Percentiles rank a stretch among this genome's conserved stretches.
These are phyloP conservation scores for Yamagishiella unicocca DNA, from an alignment of 139 green algal genomes.

Conservation along the genomic window DNA sequence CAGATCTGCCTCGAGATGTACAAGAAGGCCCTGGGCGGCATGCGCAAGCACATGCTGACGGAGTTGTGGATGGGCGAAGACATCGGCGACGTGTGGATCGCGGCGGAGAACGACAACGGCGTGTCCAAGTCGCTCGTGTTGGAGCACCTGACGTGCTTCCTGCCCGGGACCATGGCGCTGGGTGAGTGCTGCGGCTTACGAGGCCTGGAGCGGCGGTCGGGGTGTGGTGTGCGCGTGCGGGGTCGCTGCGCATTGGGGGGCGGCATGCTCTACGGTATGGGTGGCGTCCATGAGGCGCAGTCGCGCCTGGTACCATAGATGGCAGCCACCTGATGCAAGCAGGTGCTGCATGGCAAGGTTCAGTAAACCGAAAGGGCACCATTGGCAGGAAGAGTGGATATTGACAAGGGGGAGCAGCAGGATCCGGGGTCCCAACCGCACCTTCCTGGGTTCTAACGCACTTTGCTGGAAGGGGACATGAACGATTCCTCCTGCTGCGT, in stretches of 20 bases:
- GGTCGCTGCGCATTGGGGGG: background rate
- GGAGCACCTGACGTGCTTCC: slow-evolving; percentile 92
- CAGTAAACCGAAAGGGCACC: no score
- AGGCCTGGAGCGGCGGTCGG: slow-evolving; percentile 60
- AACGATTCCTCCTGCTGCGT: no score
- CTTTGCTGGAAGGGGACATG: no score
- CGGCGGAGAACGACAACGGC: slow-evolving; percentile 7
- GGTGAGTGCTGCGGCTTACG: slow-evolving; percentile 60
- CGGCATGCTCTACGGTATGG: no score
- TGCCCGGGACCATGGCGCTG: slow-evolving; percentile 86
- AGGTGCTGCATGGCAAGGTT: no score
- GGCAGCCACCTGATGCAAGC: no score
- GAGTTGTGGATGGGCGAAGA: slow-evolving; percentile 46
- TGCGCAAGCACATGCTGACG: slow-evolving; percentile 77
- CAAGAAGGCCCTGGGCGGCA: slow-evolving; percentile 65
- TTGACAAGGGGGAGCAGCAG: no score
- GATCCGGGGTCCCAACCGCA: no score
- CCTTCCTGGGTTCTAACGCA: no score
- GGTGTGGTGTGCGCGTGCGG: background rate
- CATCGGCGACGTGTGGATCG: slow-evolving; percentile 38
- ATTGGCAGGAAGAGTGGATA: no score
- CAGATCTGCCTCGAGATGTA: slow-evolving; percentile 72
- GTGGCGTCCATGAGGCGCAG: no score
- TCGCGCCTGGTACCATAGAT: no score
- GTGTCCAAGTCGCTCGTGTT: slow-evolving; percentile 56